Percentiles rank a stretch among this genome's conserved stretches.
phyloP scores from a whole-genome alignment of 2,329 filamentous ascomycete genomes.

The Colletotrichum tabaci region DNA sequence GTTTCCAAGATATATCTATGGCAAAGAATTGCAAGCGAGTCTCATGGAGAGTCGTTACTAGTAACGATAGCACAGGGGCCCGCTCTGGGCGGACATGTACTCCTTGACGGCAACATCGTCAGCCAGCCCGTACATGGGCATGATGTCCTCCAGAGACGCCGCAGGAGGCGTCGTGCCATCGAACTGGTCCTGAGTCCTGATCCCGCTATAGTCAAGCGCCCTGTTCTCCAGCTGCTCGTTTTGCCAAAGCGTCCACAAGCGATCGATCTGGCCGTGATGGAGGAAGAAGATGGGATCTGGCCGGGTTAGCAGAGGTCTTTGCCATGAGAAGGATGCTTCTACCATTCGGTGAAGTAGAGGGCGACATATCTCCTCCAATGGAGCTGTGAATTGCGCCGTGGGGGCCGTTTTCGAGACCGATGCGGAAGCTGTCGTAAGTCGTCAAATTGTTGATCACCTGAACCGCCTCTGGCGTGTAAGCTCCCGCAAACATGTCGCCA shows the following conservation, averaged over 20 bases:
- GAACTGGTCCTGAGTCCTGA: background rate
- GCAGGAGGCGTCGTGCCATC: background rate
- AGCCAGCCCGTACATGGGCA: slow-evolving; percentile 40
- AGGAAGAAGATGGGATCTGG: slow-evolving; percentile 45
- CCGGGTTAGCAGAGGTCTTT: background rate
- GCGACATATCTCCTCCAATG: slow-evolving; percentile 48
- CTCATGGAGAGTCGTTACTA: no score
- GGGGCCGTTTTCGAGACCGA: slow-evolving; percentile 47
- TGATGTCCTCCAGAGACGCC: slow-evolving; percentile 34
- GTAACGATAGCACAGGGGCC: no score
- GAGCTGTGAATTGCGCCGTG: slow-evolving; percentile 48
- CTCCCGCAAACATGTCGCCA: slow-evolving; percentile 4
- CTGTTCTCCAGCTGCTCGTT: slow-evolving; percentile 24
- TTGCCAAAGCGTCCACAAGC: slow-evolving; percentile 45
- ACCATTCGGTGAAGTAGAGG: slow-evolving; percentile 48
- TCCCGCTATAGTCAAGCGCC: slow-evolving; percentile 30
- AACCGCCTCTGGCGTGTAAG: slow-evolving; percentile 37
- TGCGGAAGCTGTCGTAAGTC: no score
- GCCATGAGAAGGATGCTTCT: background rate
- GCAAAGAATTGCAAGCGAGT: no score
- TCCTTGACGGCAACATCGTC: slow-evolving; percentile 28
- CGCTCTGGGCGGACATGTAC: slow-evolving; percentile 38
- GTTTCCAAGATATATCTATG: no score
- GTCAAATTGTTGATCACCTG: no score
- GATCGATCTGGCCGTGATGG: slow-evolving; percentile 44